phyloP scores from a whole-genome alignment of 163 green algal genomes.

The Scenedesmus sp. region DNA sequence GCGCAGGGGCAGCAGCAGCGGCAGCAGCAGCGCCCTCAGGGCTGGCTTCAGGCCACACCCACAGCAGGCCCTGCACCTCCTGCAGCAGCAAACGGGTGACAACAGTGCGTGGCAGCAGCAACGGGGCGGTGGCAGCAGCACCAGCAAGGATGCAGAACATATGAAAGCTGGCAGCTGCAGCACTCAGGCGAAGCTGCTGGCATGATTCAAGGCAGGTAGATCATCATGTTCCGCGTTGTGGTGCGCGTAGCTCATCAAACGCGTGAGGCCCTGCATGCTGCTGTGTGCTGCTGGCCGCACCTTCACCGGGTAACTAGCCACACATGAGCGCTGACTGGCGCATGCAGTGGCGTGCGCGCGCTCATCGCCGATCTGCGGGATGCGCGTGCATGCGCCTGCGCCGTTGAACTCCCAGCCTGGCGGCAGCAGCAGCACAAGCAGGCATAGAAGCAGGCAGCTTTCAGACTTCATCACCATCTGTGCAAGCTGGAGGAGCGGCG shows the following conservation, averaged over 20 bases:
- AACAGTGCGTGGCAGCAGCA: neutral
- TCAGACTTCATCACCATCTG: neutral
- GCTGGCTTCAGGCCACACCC: conserved; percentile 37
- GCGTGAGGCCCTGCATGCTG: neutral
- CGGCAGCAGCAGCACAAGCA: neutral
- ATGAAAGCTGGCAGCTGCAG: neutral
- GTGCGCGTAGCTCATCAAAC: no score
- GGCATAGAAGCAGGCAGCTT: neutral
- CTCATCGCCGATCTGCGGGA: conserved; percentile 61
- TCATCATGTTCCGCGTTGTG: neutral
- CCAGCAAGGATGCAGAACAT: neutral
- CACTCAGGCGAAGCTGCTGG: neutral
- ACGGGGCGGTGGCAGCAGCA: neutral
- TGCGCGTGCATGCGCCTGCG: conserved; percentile 48
- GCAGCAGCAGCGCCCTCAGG: conserved; percentile 5
- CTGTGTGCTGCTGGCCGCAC: neutral
- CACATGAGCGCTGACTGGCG: conserved; percentile 29
- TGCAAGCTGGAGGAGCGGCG: neutral
- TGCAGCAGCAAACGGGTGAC: neutral
- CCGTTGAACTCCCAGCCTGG: conserved; percentile 63
- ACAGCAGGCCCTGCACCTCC: conserved; percentile 46
- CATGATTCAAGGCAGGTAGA: neutral
- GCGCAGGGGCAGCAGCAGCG: neutral
- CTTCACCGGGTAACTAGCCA: conserved; percentile 47
- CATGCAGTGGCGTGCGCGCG: conserved; percentile 29